Conservation (phyloP, 75 land plant genomes). For the Larix kaempferi region DNA sequence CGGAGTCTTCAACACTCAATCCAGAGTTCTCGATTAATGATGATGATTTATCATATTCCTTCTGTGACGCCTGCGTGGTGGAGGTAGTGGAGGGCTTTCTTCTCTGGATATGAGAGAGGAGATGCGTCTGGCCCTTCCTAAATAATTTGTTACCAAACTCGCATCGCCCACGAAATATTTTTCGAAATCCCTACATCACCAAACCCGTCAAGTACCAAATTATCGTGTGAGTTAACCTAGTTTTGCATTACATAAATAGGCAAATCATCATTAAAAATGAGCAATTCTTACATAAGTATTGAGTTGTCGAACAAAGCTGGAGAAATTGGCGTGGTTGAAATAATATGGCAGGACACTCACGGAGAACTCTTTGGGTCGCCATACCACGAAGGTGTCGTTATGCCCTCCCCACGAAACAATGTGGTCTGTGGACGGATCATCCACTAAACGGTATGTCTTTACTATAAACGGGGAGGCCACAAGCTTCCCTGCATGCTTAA, state of each 20-base stretch:
- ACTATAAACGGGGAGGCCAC: constrained; percentile 43
- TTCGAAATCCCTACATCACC: constrained; percentile 72
- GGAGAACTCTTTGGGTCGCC: constrained; percentile 68
- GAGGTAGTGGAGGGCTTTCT: constrained; percentile 27
- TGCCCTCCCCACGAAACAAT: constrained; percentile 73
- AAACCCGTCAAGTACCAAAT: neutral
- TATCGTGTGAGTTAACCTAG: too few relatives aligned
- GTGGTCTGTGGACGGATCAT: constrained; percentile 59
- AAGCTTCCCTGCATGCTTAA: too few relatives aligned
- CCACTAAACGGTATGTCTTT: constrained; percentile 60
- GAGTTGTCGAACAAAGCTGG: constrained; percentile 89
- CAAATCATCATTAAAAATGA: neutral
- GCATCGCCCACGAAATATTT: constrained; percentile 87
- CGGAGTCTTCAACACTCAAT: neutral
- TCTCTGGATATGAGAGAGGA: constrained; percentile 85
- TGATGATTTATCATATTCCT: neutral
- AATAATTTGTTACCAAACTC: constrained; percentile 92
- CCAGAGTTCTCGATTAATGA: neutral
- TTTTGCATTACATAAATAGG: too few relatives aligned
- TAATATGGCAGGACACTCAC: constrained; percentile 58
- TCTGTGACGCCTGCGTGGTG: neutral
- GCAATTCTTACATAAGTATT: constrained; percentile 75
- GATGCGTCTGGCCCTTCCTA: constrained; percentile 74
- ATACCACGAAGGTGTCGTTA: constrained; percentile 60
- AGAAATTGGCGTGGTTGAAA: constrained; percentile 76